These are phyloP conservation scores for Punica granatum DNA, from an alignment of 345 rosid genomes.

Conservation along the genomic window DNA sequence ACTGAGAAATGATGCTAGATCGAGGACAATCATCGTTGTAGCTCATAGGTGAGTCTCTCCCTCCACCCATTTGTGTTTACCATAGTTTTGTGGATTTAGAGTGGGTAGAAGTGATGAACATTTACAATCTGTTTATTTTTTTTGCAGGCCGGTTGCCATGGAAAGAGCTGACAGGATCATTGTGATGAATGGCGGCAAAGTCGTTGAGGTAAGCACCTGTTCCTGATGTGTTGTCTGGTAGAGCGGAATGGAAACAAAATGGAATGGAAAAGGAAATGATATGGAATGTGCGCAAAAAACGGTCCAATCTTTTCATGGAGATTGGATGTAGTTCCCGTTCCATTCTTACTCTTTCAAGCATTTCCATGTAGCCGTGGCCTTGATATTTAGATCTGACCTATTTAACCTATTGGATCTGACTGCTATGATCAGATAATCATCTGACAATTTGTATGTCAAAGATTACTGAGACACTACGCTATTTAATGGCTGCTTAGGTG, in stretches of 20 bases:
- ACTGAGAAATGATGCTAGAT: constrained; percentile 18
- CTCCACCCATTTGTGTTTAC: not conserved
- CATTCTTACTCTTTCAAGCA: not conserved
- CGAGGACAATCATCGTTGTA: constrained; percentile 32
- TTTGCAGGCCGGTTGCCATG: constrained; percentile 30
- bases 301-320: not conserved
- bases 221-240: not conserved
- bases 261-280: not conserved
- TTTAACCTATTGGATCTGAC: not conserved
- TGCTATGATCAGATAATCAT: too few relatives aligned
- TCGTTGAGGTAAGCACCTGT: constrained; percentile 24
- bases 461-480: not conserved
- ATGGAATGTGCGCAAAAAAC: too few relatives aligned
- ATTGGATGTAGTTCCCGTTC: not conserved
- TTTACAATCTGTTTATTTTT: not conserved
- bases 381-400: not conserved
- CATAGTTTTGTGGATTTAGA: not conserved
- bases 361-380: not conserved
- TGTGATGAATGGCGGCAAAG: constrained; percentile 31
- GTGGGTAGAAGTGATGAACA: not conserved
- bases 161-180: constrained; percentile 27
- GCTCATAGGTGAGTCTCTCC: constrained; percentile 30
- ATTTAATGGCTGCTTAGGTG: constrained; percentile 16
- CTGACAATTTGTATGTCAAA: too few relatives aligned
- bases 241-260: not conserved